A percentile compares a stretch with the other conserved stretches of the same genome.
phyloP scores from a whole-genome alignment of 495 filamentous ascomycete genomes.

The Emericellopsis terricola region DNA sequence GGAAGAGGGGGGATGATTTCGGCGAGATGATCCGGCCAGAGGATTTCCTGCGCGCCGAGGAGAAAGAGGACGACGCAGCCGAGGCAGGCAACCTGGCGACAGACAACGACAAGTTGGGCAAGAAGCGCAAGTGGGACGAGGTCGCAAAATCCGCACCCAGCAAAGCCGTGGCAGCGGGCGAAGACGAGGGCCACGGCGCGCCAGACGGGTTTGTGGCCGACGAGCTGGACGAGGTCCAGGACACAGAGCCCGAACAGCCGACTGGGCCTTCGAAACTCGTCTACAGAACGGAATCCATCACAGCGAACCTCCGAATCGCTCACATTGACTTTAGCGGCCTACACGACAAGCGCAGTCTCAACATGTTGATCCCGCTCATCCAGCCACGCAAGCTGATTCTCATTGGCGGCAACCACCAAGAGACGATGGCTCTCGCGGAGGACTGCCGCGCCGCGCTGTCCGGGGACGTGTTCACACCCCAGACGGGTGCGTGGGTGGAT shows the following conservation, averaged over 20 bases:
- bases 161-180: conserved; percentile 19
- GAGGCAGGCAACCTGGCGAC: conserved; percentile 23
- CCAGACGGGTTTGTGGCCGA: conserved; percentile 23
- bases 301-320: conserved; percentile 53
- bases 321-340: conserved; percentile 86
- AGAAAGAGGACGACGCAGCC: conserved; percentile 56
- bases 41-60: conserved; percentile 85
- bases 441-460: conserved; percentile 65
- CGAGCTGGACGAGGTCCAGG: conserved; percentile 34
- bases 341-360: conserved; percentile 79
- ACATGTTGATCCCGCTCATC: conserved; percentile 90
- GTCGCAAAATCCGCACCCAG: conserved; percentile 24
- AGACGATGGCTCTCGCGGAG: conserved; percentile 56
- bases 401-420: conserved; percentile 56
- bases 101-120: conserved; percentile 53
- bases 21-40: conserved; percentile 86
- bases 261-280: conserved; percentile 61
- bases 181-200: conserved; percentile 18
- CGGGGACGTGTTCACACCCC: conserved; percentile 62
- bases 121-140: conserved; percentile 90
- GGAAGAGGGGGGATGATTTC: conserved; percentile 74
- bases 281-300: conserved; percentile 37
- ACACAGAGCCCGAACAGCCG: conserved; percentile 36
- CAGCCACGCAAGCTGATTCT: conserved; percentile 86
- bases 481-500: conserved; percentile 50